These are phyloP conservation scores for Backusella macrospora DNA, from an alignment of 192 early-diverging fungal genomes.

Conservation along the genomic window DNA sequence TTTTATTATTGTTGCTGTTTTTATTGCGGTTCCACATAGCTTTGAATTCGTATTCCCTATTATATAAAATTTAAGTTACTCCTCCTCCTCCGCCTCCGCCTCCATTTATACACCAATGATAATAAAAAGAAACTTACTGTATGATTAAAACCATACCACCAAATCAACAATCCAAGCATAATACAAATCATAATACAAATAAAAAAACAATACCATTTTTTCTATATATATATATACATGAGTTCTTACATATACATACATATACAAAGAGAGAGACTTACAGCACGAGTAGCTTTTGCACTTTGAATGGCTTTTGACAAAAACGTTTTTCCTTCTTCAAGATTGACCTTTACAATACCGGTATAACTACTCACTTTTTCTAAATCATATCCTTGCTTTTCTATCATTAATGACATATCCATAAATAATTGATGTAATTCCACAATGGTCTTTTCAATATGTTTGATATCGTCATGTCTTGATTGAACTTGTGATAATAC, in stretches of 20 bases:
- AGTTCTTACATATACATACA: neutral
- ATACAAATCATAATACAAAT: conserved; percentile 31
- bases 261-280: conserved; percentile 1
- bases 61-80: too few relatives aligned
- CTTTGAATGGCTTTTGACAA: conserved; percentile 28
- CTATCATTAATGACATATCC: conserved; percentile 83
- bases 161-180: conserved; percentile 41
- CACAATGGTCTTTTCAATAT: conserved; percentile 85
- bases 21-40: too few relatives aligned
- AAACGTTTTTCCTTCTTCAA: conserved; percentile 33
- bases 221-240: conserved; percentile 19
- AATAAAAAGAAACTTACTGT: neutral
- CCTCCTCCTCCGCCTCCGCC: too few relatives aligned
- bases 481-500: conserved; percentile 82
- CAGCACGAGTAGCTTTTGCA: conserved; percentile 33
- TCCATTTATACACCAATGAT: neutral
- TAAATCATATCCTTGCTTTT: conserved; percentile 71
- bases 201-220: conserved; percentile 46
- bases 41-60: too few relatives aligned
- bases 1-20: too few relatives aligned
- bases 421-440: conserved; percentile 87
- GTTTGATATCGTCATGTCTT: conserved; percentile 80
- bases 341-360: conserved; percentile 14
- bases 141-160: conserved; percentile 42
- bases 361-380: conserved; percentile 69